Evolutionary conservation across 2,329 filamentous ascomycete species (phyloP).

Genomic region (Phyllosticta citribraziliensis): DNA sequence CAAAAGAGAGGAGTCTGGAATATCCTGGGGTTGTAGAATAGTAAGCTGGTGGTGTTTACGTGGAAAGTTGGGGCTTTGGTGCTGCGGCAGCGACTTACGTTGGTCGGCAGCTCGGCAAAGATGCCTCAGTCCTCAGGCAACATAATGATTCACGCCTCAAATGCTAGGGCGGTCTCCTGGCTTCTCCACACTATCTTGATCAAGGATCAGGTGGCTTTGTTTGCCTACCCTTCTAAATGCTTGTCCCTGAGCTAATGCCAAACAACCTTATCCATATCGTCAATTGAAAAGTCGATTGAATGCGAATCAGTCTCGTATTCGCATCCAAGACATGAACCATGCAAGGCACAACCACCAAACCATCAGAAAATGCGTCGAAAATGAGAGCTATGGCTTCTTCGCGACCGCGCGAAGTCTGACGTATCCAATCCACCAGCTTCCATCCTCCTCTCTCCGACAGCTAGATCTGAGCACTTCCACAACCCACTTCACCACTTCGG

Average conservation of each 20-base stretch:
- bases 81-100: neutral
- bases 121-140: neutral
- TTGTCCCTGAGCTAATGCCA: neutral
- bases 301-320: neutral
- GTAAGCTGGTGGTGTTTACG: neutral
- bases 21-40: neutral
- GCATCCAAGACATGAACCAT: neutral
- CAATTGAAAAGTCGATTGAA: neutral
- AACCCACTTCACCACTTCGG: slow-evolving; percentile 45
- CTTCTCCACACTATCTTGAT: neutral
- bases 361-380: neutral
- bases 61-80: neutral
- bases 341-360: neutral
- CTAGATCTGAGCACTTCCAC: slow-evolving; percentile 43
- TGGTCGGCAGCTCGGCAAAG: neutral
- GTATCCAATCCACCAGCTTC: slow-evolving; percentile 42
- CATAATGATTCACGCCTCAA: neutral
- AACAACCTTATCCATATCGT: neutral
- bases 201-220: neutral
- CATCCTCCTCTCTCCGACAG: slow-evolving; percentile 44
- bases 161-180: neutral
- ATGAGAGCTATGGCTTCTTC: neutral
- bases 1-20: neutral
- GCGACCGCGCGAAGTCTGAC: slow-evolving; percentile 32
- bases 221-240: neutral